These are phyloP conservation scores for Cenchrus fungigraminus DNA, from an alignment of 176 grass and related monocot species.

Conservation along the genomic window DNA sequence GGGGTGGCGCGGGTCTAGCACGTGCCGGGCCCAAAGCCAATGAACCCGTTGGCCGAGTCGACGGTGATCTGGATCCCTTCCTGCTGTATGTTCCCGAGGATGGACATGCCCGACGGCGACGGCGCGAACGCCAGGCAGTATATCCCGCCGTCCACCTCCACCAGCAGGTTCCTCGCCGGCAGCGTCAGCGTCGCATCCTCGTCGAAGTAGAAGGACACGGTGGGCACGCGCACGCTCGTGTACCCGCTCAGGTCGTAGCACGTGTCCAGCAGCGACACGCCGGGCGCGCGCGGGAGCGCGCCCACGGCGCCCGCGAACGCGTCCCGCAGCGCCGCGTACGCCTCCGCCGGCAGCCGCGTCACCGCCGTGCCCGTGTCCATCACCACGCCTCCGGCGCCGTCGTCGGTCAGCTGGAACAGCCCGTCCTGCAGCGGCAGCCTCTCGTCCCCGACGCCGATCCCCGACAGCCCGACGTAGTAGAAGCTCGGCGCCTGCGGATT, in stretches of 20 bases:
- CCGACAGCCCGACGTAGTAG: slow-evolving; percentile 83
- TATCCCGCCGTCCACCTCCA: slow-evolving; percentile 66
- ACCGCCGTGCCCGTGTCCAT: slow-evolving; percentile 97
- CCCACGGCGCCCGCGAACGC: slow-evolving; percentile 50
- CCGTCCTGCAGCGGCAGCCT: slow-evolving; percentile 53
- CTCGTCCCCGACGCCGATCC: slow-evolving; percentile 70
- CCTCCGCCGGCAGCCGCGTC: slow-evolving; percentile 58
- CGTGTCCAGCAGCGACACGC: slow-evolving; percentile 81
- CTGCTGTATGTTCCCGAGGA: slow-evolving; percentile 91
- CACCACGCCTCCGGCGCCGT: slow-evolving; percentile 76
- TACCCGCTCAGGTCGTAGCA: slow-evolving; percentile 87
- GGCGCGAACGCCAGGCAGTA: slow-evolving; percentile 91
- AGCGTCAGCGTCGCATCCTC: slow-evolving; percentile 70
- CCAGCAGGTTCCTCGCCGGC: slow-evolving; percentile 81
- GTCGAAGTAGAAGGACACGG: slow-evolving; percentile 84
- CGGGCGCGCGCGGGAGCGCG: slow-evolving; percentile 54
- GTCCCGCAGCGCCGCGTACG: slow-evolving; percentile 68
- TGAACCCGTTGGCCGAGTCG: slow-evolving; percentile 67
- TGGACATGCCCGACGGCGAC: slow-evolving; percentile 66
- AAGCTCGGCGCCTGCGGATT: slow-evolving; percentile 77
- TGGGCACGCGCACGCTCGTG: slow-evolving; percentile 84
- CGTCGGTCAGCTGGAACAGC: slow-evolving; percentile 74
- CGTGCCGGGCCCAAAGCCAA: slow-evolving; percentile 88
- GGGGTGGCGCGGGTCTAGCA: slow-evolving; percentile 39
- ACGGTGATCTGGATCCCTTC: slow-evolving; percentile 88